Percentiles rank a stretch among this genome's conserved stretches.
phyloP scores from a whole-genome alignment of 768 basidiomycete genomes.

The Tulasnella sp. region DNA sequence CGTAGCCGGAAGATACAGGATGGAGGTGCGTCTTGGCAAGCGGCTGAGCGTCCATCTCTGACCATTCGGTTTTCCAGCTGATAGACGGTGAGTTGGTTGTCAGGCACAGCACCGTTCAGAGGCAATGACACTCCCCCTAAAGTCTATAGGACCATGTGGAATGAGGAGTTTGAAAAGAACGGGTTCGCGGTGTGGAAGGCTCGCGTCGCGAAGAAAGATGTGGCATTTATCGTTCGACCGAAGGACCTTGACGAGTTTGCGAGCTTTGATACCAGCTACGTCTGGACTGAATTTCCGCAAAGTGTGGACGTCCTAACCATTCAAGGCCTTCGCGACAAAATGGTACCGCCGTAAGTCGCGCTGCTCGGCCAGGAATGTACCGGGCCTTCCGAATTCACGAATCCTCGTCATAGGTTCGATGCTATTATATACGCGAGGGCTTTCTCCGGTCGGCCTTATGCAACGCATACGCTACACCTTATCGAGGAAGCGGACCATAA shows the following conservation, averaged over 20 bases:
- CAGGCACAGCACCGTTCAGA: too few species aligned
- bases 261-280: constrained; percentile 50
- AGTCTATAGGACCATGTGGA: too few species aligned
- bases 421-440: constrained; percentile 17
- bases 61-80: not conserved
- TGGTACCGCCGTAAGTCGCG: constrained; percentile 52
- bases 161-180: not conserved
- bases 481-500: constrained; percentile 73
- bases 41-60: too few species aligned
- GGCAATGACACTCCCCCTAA: too few species aligned
- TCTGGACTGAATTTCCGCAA: constrained; percentile 56
- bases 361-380: not conserved
- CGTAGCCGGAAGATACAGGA: constrained; percentile 63
- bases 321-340: constrained; percentile 59
- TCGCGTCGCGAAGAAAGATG: constrained; percentile 50
- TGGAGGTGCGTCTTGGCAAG: constrained; percentile 42
- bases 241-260: constrained; percentile 51
- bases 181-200: constrained; percentile 54
- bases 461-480: constrained; percentile 57
- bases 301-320: constrained; percentile 56
- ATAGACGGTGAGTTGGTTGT: too few species aligned
- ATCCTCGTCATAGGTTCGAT: constrained; percentile 23
- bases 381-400: not conserved
- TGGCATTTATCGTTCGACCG: constrained; percentile 41
- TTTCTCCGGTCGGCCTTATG: constrained; percentile 35